Base-by-base conservation (phyloP, 1,284 basidiomycete species). In the Leccinum angustisporum region DNA sequence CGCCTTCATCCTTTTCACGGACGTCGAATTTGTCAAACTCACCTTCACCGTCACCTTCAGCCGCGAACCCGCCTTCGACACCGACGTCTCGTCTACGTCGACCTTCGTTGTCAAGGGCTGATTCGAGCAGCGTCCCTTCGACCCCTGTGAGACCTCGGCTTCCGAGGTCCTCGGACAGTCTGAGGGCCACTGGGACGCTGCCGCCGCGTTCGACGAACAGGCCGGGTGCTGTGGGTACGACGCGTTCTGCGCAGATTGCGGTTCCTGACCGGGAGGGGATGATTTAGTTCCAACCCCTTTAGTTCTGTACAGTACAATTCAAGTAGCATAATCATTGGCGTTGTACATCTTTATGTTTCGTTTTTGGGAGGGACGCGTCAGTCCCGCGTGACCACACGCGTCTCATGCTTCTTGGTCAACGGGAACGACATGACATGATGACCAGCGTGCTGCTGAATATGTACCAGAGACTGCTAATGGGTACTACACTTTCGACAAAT, bases 151-250 rank as follows among this genome's bases (percentile, higher is more conserved):
- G 34, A 36, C 34, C 34, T 36, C 34, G 34, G 34, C 34, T 36
- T 36, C 34, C 34, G 34, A 36, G 34, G 54, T 61, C 81, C 16
- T 65, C 72, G 1, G 67, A 73, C n/a, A 66, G 75, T 6, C 63
- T 62, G 21, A 76, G 71, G 59, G 78, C 78, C 1, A 65, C 62
- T 10, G 79, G 79, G 14, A 81, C 83, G 1, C 63, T 61, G 5
- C 86, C 88, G 3, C 83, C 85, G 27, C 77, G 88, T 55, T 89
- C 88, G 59, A 78, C 78, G 43, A 86, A 88, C 70, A 77, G 88
- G 8, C 87, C 88, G 14, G 80, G 81, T 5, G 88, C 86, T 68
- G 68, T 60, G 5, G 55, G 75, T 30, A 67, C 50, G 8, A 25
- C 77, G 60, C 76, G 82, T n/a, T 79, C 81, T n/a, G 76, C 80